These are phyloP conservation scores for Boletus tylopilopsis DNA, from an alignment of 768 basidiomycete species.

Conservation along the genomic window DNA sequence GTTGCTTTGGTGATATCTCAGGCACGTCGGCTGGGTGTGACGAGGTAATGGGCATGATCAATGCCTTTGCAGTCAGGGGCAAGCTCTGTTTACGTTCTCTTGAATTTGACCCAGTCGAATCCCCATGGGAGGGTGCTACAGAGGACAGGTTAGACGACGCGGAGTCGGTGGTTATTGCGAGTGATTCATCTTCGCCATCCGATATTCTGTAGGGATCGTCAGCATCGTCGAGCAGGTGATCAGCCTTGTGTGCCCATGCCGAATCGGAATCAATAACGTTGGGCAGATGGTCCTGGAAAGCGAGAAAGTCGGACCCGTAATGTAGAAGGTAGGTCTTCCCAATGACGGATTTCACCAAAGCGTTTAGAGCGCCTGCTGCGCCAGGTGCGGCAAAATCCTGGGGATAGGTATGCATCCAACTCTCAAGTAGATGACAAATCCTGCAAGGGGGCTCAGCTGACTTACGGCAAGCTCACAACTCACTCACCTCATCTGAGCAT, in stretches of 20 bases:
- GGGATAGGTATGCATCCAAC: constrained; percentile 74
- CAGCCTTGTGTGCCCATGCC: constrained; percentile 70
- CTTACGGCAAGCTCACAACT: not conserved
- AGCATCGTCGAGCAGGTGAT: constrained; percentile 53
- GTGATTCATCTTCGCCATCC: constrained; percentile 49
- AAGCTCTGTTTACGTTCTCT: constrained; percentile 71
- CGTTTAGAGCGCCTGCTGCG: constrained; percentile 66
- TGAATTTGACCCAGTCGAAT: constrained; percentile 23
- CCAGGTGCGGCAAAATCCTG: constrained; percentile 78
- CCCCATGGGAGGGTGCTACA: constrained; percentile 19
- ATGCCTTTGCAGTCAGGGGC: constrained; percentile 47
- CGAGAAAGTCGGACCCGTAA: constrained; percentile 80
- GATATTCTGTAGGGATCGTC: constrained; percentile 56
- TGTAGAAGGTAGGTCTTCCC: constrained; percentile 80
- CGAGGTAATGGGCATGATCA: constrained; percentile 35
- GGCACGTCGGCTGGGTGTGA: constrained; percentile 28
- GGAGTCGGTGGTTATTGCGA: constrained; percentile 31
- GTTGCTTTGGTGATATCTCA: constrained; percentile 50
- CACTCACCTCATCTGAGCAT: constrained; percentile 78
- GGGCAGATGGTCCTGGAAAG: constrained; percentile 69
- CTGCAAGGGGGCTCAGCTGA: constrained; percentile 34
- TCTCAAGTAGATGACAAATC: constrained; percentile 74
- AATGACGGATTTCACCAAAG: constrained; percentile 74
- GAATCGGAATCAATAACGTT: constrained; percentile 63
- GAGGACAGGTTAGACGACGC: constrained; percentile 25